phyloP scores from a whole-genome alignment of 345 rosid species.

The Clausena lansium region DNA sequence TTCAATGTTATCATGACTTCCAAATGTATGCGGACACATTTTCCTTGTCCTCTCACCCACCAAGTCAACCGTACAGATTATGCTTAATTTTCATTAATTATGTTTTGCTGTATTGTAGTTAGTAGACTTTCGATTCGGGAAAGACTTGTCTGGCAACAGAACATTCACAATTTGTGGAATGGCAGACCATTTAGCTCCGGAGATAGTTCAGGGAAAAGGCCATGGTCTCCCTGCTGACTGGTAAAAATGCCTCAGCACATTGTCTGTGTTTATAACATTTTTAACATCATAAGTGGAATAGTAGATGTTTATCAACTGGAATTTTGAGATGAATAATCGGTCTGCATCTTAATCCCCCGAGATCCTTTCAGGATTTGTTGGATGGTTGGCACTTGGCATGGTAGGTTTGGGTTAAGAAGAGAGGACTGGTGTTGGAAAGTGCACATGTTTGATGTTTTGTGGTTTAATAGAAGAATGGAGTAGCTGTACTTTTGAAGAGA shows the following conservation, averaged over 20 bases:
- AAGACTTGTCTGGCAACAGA: conserved; percentile 61
- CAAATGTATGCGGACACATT: background rate
- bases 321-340: background rate
- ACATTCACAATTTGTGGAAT: conserved; percentile 88
- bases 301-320: background rate
- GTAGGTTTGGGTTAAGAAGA: background rate
- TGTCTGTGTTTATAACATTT: background rate
- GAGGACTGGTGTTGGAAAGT: background rate
- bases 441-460: background rate
- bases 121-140: conserved; percentile 86
- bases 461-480: background rate
- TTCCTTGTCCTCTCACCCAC: conserved; percentile 1
- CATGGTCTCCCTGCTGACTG: conserved; percentile 88
- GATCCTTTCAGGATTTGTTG: background rate
- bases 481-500: background rate
- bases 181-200: conserved; percentile 85
- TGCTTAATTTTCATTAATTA: conserved; percentile 6
- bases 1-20: background rate
- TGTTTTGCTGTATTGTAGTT: conserved; percentile 39
- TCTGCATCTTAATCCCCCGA: background rate
- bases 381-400: background rate
- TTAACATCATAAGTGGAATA: background rate
- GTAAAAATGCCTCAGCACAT: conserved; percentile 36
- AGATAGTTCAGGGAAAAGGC: conserved; percentile 85
- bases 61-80: background rate